Percentiles rank a stretch among this genome's conserved stretches.
phyloP scores from a whole-genome alignment of 768 basidiomycete species.

The Hericium alpestre region DNA sequence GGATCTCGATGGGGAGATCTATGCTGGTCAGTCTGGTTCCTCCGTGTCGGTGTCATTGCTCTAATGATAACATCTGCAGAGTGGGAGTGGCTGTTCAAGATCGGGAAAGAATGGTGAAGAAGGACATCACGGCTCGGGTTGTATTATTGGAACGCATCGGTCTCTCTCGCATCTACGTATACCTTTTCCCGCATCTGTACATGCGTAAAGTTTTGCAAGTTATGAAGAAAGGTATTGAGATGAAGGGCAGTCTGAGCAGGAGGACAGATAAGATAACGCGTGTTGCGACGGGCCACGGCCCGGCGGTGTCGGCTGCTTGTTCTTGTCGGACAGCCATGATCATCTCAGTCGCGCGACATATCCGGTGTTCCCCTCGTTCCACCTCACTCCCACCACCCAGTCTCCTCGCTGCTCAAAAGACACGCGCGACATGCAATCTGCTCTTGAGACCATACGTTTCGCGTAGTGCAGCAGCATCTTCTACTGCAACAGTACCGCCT shows the following conservation, averaged over 20 bases:
- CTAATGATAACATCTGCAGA: constrained; percentile 28
- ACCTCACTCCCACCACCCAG: background rate
- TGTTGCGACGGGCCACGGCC: no score
- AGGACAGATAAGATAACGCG: no score
- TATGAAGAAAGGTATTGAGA: no score
- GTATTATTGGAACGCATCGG: background rate
- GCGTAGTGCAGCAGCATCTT: background rate
- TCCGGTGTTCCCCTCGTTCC: background rate
- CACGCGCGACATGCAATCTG: no score
- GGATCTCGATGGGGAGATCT: constrained; percentile 79
- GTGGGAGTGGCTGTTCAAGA: constrained; percentile 85
- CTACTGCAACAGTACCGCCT: background rate
- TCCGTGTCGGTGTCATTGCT: background rate
- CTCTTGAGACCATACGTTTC: no score
- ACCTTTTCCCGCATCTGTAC: background rate
- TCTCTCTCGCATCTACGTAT: background rate
- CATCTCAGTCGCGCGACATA: background rate
- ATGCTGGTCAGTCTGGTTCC: constrained; percentile 46
- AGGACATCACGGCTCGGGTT: constrained; percentile 1
- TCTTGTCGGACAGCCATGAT: no score
- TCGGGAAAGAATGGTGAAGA: constrained; percentile 87
- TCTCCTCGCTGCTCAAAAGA: background rate
- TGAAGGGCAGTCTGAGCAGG: no score
- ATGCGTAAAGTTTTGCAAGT: background rate
- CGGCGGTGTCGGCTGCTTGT: no score